Percentiles rank a stretch among this genome's conserved stretches.
Conservation (phyloP, 2,329 filamentous ascomycete genomes). For the Cytospora paraplurivora region DNA sequence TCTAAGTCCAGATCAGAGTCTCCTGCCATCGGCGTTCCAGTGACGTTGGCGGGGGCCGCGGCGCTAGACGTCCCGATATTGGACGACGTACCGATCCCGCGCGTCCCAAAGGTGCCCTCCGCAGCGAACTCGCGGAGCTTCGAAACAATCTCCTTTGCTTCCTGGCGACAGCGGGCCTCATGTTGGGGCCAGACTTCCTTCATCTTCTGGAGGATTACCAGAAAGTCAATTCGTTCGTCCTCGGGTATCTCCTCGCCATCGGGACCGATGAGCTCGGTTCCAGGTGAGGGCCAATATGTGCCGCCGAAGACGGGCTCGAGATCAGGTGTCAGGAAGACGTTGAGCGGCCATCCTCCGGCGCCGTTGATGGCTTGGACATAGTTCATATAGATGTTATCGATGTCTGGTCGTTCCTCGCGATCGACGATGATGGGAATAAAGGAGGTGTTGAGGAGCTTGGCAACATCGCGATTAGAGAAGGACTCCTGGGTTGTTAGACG, state of each 20-base stretch:
- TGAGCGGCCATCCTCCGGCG: slow-evolving; percentile 90
- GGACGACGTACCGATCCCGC: slow-evolving; percentile 37
- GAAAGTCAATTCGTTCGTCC: slow-evolving; percentile 72
- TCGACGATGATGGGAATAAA: slow-evolving; percentile 95
- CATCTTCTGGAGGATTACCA: slow-evolving; percentile 81
- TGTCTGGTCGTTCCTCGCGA: slow-evolving; percentile 88
- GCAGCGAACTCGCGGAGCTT: slow-evolving; percentile 86
- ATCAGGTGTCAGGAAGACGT: slow-evolving; percentile 93
- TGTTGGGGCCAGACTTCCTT: slow-evolving; percentile 77
- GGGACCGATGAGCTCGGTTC: slow-evolving; percentile 51
- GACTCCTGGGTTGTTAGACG: slow-evolving; percentile 93
- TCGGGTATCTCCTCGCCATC: slow-evolving; percentile 46
- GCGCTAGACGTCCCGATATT: slow-evolving; percentile 36
- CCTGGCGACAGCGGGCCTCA: slow-evolving; percentile 77
- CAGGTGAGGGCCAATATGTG: slow-evolving; percentile 90
- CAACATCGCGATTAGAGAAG: slow-evolving; percentile 81
- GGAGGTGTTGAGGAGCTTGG: slow-evolving; percentile 76
- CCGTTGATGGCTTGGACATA: slow-evolving; percentile 93
- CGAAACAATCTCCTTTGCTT: slow-evolving; percentile 77
- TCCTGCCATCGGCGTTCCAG: slow-evolving; percentile 20
- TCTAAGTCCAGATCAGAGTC: slow-evolving; percentile 82
- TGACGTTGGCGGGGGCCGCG: slow-evolving; percentile 27
- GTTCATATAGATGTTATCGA: slow-evolving; percentile 98
- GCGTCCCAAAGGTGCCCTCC: slow-evolving; percentile 72
- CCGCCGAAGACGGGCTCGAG: slow-evolving; percentile 94